Evolutionary conservation across 129 eudicot genomes (phyloP).

Genomic region (Lactuca sativa): DNA sequence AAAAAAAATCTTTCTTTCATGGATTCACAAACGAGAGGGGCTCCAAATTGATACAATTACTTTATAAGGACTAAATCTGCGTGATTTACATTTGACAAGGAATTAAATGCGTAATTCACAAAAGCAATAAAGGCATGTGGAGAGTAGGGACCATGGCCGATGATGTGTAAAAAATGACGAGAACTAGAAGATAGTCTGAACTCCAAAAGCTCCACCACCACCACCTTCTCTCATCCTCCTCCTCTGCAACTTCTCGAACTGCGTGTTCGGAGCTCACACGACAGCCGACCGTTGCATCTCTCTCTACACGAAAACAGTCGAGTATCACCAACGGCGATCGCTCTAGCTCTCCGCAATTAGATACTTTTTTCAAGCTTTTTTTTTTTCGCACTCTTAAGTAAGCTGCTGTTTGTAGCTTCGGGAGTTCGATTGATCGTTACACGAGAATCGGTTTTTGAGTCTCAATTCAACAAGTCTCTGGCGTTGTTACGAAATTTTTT

Average conservation of each 20-base stretch:
- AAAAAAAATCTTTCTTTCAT: background rate
- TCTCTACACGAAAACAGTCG: background rate
- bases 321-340: slow-evolving; percentile 17
- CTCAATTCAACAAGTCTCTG: background rate
- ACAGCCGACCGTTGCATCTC: slow-evolving; percentile 21
- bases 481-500: background rate
- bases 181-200: slow-evolving; percentile 18
- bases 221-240: slow-evolving; percentile 17
- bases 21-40: background rate
- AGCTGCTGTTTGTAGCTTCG: slow-evolving; percentile 9
- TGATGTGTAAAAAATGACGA: slow-evolving; percentile 33
- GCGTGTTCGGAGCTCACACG: slow-evolving; percentile 19
- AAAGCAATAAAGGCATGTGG: slow-evolving; percentile 20
- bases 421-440: background rate
- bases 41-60: background rate
- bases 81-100: background rate
- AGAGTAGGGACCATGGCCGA: slow-evolving; percentile 34
- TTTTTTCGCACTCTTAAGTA: background rate
- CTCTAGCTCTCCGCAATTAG: slow-evolving; percentile 14
- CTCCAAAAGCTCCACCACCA: slow-evolving; percentile 21
- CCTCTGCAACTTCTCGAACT: slow-evolving; percentile 28
- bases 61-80: background rate
- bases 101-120: background rate
- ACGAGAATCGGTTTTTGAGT: background rate
- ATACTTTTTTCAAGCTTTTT: background rate